Evolutionary conservation across 2,329 filamentous ascomycete genomes (phyloP), one percentile per base, ranked within the genome.

Genomic region (Alternaria infectoria): DNA sequence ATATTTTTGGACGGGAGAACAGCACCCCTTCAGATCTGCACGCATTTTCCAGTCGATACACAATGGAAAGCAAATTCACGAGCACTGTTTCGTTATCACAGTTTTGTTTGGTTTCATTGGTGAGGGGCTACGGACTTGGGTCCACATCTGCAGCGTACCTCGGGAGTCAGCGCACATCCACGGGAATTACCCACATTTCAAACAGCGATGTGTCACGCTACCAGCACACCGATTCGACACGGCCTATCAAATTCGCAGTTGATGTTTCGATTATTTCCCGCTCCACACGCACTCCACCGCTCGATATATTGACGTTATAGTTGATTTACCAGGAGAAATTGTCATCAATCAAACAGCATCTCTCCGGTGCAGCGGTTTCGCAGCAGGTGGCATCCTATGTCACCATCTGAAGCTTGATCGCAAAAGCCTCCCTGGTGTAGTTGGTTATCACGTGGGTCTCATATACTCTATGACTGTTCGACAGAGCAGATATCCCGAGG

Each of bases 361-460:
- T 30, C 30, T 13, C 10, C 40, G 54, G 47, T 61, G 23, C 44
- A 65, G 36, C 36, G n/a, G 36, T 17, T 40, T 40, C 36, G 36
- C 36, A 40, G 15, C 9, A 40, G 9, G 36, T 40, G 36, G 32
- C 32, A 36, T 36, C 15, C 32, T 36, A 36, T 36, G 32, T 36
- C 32, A 36, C 32, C 15, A n/a, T 36, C 7, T 36, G 7, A 36
- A 36, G 32, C n/a, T 5, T 40, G 4, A 10, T 15, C 36, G 45
- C n/a, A 55, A 44, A 28, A 40, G 61, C 55, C 57, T 60, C 36
- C 50, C 52, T 63, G 56, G 57, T 60, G 59, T 62, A 62, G 59
- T 62, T 62, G 59, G 59, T 62, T 62, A 62, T 62, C 59, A 62
- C 59, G 54, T 62, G 59, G 59, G 59, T 62, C 59, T 62, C 59